Evolutionary conservation across 2,329 filamentous ascomycete species (phyloP).

Genomic region (Setomelanomma holmii): DNA sequence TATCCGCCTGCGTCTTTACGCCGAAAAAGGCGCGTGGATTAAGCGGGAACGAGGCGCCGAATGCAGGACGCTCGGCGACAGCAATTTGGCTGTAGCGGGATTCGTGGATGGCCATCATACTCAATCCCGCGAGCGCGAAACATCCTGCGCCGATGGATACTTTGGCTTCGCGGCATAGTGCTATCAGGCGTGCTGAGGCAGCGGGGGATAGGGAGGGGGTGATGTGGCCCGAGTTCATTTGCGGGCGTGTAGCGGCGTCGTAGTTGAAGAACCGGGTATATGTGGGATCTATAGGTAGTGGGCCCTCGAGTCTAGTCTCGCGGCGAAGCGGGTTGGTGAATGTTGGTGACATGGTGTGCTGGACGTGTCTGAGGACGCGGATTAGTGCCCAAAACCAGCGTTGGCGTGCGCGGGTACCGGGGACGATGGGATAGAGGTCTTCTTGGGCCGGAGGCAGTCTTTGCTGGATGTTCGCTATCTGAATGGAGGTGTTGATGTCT

Average conservation of each 20-base stretch:
- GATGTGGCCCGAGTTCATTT: slow-evolving; percentile 46
- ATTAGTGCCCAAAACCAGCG: slow-evolving; percentile 58
- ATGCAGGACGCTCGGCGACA: too few species aligned
- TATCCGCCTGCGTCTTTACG: slow-evolving; percentile 47
- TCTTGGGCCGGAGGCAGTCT: slow-evolving; percentile 55
- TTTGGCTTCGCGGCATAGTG: slow-evolving; percentile 47
- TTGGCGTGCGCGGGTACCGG: slow-evolving; percentile 48
- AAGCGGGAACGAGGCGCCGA: slow-evolving; percentile 56
- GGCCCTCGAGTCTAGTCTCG: slow-evolving; percentile 11
- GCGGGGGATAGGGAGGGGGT: slow-evolving; percentile 38
- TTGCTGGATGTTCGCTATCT: slow-evolving; percentile 22
- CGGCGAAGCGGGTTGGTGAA: slow-evolving; percentile 53
- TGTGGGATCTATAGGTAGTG: slow-evolving; percentile 34
- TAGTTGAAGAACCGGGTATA: slow-evolving; percentile 52
- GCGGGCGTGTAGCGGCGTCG: slow-evolving; percentile 35
- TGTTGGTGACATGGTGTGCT: slow-evolving; percentile 47
- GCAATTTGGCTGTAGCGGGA: slow-evolving; percentile 37
- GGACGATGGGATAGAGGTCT: slow-evolving; percentile 52
- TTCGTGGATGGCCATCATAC: slow-evolving; percentile 56
- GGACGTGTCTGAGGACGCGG: slow-evolving; percentile 53
- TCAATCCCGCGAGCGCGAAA: slow-evolving; percentile 55
- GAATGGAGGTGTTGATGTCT: slow-evolving; percentile 9
- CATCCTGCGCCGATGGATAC: slow-evolving; percentile 54
- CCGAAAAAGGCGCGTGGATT: slow-evolving; percentile 56
- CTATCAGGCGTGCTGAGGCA: slow-evolving; percentile 46